Base-by-base conservation (phyloP, 1,284 basidiomycete species). In the Rhodotorula sp. region DNA sequence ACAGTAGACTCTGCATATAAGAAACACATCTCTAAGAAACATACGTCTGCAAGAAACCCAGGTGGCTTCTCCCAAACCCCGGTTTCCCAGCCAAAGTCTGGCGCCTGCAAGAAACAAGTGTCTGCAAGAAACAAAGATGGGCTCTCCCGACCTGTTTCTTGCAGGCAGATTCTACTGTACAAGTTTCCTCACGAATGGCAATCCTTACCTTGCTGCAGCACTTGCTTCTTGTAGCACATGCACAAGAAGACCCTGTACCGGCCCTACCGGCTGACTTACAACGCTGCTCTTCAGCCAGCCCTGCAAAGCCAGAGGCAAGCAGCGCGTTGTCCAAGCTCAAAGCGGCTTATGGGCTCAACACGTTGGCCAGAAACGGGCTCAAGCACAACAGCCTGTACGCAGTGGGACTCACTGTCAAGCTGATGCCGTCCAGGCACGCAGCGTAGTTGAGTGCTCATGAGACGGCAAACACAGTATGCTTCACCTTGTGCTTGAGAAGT, bases 341-440 rank as follows among this genome's bases (percentile, higher is more conserved):
- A 10, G 54, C 56, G 46, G 60, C 34, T 42, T 19, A 34, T 19
- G 46, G n/a, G n/a, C n/a, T 27, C 5, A 45, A n/a, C 12, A 9
- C 7, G n/a, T 42, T 9, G 14, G 2, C 16, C 13, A n/a, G 9
- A 4, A 44, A 55, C 19, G 59, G 41, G 14, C 58, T 46, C 17
- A 70, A 76, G 57, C 71, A 76, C 53, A 68, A 70, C 13, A 50
- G 66, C 49, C 46, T 77, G 7, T 50, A 57, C 27, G 70, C 75
- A 0, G 48, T 42, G 17, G 71, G 71, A 4, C 42, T 77, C 5
- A 55, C 59, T 23, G 66, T 72, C 41, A 61, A 60, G 25, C 58
- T 77, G 10, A 72, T 77, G 61, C 78, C 77, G 17, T 79, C 60
- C 78, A 79, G 67, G 68, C 66, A 45, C 48, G 76, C 21, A 64